Percentiles rank a stretch among this genome's conserved stretches.
Evolutionary conservation across 192 early-diverging fungal genomes (phyloP).

Genomic region (Neocallimastix lanati): DNA sequence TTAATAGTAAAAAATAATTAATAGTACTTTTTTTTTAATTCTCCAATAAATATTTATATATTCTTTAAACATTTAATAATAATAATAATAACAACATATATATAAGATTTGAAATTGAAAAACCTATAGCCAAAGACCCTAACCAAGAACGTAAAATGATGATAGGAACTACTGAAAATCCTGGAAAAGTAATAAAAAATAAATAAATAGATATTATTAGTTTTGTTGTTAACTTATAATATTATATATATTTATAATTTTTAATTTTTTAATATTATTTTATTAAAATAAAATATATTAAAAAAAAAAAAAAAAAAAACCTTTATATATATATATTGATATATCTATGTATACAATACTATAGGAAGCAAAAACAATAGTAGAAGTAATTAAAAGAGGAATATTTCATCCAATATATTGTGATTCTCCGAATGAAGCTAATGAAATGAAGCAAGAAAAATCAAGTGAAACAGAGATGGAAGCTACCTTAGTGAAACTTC

Average conservation of each 20-base stretch:
- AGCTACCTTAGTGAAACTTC: constrained; percentile 10
- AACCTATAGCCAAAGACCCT: constrained; percentile 7
- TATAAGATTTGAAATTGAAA: constrained; percentile 8
- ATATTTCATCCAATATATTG: constrained; percentile 5
- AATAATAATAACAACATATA: too few species aligned
- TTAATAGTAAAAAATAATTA: too few species aligned
- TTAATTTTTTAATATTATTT: too few species aligned
- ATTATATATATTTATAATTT: too few species aligned
- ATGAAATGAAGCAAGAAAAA: too few species aligned
- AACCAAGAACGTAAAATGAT: constrained; percentile 3
- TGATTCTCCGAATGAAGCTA: neutral
- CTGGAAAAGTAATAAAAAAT: constrained; percentile 6
- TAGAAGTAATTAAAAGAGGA: constrained; percentile 9
- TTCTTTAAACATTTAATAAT: too few species aligned
- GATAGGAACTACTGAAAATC: neutral
- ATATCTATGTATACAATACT: neutral
- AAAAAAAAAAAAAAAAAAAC: too few species aligned
- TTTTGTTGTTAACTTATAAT: too few species aligned
- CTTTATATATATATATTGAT: neutral
- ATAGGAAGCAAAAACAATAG: constrained; percentile 8
- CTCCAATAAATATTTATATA: too few species aligned
- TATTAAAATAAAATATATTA: too few species aligned
- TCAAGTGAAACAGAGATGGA: neutral
- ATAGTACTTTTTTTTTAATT: too few species aligned
- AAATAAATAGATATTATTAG: too few species aligned